A percentile compares a stretch with the other conserved stretches of the same genome.
Conservation (phyloP, 2,329 filamentous ascomycete genomes). For the Knoxdaviesia capensis region DNA sequence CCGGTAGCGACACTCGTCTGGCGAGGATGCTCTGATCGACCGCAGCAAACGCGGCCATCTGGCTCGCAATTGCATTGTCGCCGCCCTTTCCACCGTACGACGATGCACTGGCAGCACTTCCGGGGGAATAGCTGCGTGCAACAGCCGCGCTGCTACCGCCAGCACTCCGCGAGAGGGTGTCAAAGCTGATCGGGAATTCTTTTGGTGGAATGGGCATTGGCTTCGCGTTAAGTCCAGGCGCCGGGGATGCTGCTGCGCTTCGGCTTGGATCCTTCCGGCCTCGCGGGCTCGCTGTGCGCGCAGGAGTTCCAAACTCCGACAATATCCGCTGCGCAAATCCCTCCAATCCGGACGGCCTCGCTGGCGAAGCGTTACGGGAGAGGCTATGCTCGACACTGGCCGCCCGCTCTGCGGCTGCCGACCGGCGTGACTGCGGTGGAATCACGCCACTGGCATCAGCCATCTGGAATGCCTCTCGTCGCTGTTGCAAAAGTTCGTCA, state of each 20-base stretch:
- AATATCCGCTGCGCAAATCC: conserved; percentile 42
- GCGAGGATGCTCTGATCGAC: conserved; percentile 42
- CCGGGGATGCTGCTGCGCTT: conserved; percentile 9
- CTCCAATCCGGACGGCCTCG: conserved; percentile 33
- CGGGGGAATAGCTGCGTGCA: conserved; percentile 20
- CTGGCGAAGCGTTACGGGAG: conserved; percentile 25
- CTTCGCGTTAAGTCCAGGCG: no score
- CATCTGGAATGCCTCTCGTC: conserved; percentile 41
- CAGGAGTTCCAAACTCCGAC: conserved; percentile 35
- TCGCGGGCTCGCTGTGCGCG: background rate
- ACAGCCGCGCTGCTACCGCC: no score
- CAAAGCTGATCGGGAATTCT: conserved; percentile 19
- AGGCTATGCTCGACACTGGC: conserved; percentile 17
- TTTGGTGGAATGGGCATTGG: conserved; percentile 18
- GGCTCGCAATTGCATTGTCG: conserved; percentile 17
- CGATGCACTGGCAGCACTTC: conserved; percentile 11
- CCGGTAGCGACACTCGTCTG: conserved; percentile 29
- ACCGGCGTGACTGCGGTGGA: conserved; percentile 9
- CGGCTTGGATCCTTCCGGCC: conserved; percentile 5
- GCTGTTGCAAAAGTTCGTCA: conserved; percentile 48
- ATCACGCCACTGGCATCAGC: conserved; percentile 27
- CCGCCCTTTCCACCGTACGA: background rate
- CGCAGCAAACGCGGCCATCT: conserved; percentile 40
- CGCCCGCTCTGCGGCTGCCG: conserved; percentile 11
- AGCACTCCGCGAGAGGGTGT: conserved; percentile 14